A percentile compares a stretch with the other conserved stretches of the same genome.
These are phyloP conservation scores for Fraxinus albicans DNA, from an alignment of 305 asterid genomes.

Conservation along the genomic window DNA sequence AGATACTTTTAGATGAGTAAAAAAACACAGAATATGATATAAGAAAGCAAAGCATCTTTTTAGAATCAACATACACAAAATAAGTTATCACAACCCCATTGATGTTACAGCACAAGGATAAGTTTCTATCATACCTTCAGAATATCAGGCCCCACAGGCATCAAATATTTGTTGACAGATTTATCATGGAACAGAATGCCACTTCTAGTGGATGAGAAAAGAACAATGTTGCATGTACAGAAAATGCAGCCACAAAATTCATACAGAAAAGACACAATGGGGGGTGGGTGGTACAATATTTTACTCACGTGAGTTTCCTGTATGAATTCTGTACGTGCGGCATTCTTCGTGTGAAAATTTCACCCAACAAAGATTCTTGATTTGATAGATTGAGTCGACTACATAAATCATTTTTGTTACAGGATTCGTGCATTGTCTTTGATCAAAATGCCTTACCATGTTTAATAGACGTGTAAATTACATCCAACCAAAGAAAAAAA, in stretches of 20 bases:
- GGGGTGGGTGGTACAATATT: no score
- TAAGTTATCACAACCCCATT: neutral
- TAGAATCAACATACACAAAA: neutral
- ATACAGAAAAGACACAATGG: no score
- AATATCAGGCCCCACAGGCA: neutral
- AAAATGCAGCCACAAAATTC: no score
- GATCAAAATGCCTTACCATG: constrained; percentile 23
- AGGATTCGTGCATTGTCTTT: neutral
- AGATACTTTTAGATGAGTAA: neutral
- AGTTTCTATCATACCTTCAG: neutral
- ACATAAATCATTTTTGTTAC: no score
- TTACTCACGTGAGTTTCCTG: no score
- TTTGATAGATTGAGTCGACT: no score
- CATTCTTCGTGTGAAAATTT: neutral
- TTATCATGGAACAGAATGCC: neutral
- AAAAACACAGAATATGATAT: neutral
- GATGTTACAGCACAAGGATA: neutral
- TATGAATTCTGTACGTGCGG: no score
- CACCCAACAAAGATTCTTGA: neutral
- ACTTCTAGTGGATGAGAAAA: neutral
- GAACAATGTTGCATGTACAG: no score
- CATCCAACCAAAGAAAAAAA: neutral
- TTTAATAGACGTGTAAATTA: constrained; percentile 5
- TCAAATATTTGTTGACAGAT: neutral
- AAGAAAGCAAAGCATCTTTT: neutral